Percentiles rank a stretch among this genome's conserved stretches.
phyloP scores from a whole-genome alignment of 768 basidiomycete genomes.

The Termitomyces bulborhizus region DNA sequence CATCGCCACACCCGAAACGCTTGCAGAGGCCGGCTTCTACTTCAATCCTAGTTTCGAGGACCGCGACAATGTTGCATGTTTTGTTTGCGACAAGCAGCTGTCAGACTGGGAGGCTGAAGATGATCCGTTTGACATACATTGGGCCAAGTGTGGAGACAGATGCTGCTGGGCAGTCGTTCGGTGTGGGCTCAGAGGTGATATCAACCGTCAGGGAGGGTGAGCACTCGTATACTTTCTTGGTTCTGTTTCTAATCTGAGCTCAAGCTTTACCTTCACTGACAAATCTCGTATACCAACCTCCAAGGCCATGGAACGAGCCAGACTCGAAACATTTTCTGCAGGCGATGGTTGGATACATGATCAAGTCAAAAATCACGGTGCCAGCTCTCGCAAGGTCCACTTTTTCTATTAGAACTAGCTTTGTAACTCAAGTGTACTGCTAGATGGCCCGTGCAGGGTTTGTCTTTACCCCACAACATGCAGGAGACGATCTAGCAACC shows the following conservation, averaged over 20 bases:
- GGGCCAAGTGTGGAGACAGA: constrained; percentile 49
- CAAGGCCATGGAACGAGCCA: constrained; percentile 66
- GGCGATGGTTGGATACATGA: constrained; percentile 70
- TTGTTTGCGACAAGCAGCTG: constrained; percentile 75
- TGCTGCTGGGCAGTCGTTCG: constrained; percentile 82
- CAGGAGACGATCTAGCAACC: constrained; percentile 72
- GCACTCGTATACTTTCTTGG: background rate
- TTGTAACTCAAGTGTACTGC: background rate
- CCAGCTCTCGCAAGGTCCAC: constrained; percentile 63
- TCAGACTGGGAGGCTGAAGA: constrained; percentile 82
- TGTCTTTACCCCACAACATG: constrained; percentile 62
- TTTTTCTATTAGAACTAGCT: background rate
- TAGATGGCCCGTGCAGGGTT: constrained; percentile 93
- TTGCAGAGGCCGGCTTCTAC: constrained; percentile 91
- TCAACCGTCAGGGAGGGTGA: constrained; percentile 53
- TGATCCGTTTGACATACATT: constrained; percentile 84
- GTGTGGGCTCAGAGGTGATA: constrained; percentile 59
- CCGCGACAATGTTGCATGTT: constrained; percentile 77
- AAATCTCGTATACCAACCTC: constrained; percentile 58
- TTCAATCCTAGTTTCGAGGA: constrained; percentile 64
- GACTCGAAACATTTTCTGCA: constrained; percentile 56
- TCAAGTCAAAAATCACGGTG: constrained; percentile 49
- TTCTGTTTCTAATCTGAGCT: constrained; percentile 6
- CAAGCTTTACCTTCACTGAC: constrained; percentile 55
- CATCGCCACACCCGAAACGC: constrained; percentile 61